Evolutionary conservation across 2,329 filamentous ascomycete species (phyloP), one percentile per base, ranked within the genome.

Genomic region (Fusarium nisikadoi): DNA sequence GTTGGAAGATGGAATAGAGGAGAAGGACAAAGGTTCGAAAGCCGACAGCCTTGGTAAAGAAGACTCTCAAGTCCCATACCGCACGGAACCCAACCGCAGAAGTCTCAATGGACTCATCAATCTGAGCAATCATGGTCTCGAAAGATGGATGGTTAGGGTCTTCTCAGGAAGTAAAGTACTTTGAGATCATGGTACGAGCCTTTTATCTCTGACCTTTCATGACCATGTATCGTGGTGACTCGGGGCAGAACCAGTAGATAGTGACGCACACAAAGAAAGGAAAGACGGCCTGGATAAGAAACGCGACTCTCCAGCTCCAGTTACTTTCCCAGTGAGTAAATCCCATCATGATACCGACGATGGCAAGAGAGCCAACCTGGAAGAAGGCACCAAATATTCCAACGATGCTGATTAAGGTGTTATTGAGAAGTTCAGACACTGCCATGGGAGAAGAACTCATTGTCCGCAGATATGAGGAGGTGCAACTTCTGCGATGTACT

Each of bases 301-400:
- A 76, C 0, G 74, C 74, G 2, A 62, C 62, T 33, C 73, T 49
- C 74, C 74, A 75, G 38, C 72, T 73, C 73, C 71, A 75, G 23
- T 76, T 65, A 25, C 69, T 76, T 7, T 74, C 64, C 74, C 73
- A 76, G 12, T 67, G 52, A 1, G 73, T 75, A 20, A 76, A 70
- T 2, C 60, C 73, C 74, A 76, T 76, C 73, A 75, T 75, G 11
- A 76, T 68, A 4, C 73, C 74, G 6, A 75, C 63, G 45, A 76
- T 72, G 6, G 68, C 16, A 11, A 75, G 46, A 1, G 73, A 76
- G 3, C 74, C 73, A 20, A 74, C 73, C n/a, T 76, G 74, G 52
- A 72, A 75, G 55, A 69, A 75, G 23, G 74, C 74, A 13, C 74
- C 74, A 45, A 76, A 76, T 12, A 74, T 65, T 19, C 73, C 74